Conservation (phyloP, 768 basidiomycete species). For the Lactarius sanguifluus region DNA sequence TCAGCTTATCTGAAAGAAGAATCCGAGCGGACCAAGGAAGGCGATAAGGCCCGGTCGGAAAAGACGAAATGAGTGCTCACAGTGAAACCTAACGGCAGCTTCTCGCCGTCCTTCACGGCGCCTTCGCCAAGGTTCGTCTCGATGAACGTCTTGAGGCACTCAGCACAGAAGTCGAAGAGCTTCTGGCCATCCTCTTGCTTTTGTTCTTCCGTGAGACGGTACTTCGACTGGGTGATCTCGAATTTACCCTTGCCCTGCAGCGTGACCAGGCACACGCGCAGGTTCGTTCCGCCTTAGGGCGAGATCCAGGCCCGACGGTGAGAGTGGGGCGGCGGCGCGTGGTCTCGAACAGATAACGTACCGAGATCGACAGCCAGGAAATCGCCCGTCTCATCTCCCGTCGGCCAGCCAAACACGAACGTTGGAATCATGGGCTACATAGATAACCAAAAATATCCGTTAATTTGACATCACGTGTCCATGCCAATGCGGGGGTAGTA, state of each 20-base stretch:
- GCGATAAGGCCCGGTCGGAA: conserved; percentile 21
- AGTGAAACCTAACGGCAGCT: conserved; percentile 89
- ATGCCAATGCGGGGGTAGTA: not conserved
- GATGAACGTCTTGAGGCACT: conserved; percentile 88
- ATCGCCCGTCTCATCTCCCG: conserved; percentile 84
- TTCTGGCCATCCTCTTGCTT: conserved; percentile 97
- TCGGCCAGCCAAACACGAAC: conserved; percentile 94
- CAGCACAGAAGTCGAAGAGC: conserved; percentile 96
- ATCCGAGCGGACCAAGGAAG: conserved; percentile 18
- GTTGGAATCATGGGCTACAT: conserved; percentile 92
- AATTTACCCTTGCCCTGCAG: conserved; percentile 93
- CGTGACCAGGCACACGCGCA: conserved; percentile 96
- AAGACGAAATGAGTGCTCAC: conserved; percentile 48
- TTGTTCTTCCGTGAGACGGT: conserved; percentile 94
- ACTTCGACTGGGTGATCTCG: conserved; percentile 97
- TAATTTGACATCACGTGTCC: conserved; percentile 19
- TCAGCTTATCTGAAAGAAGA: conserved; percentile 24
- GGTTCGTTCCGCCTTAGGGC: conserved; percentile 80
- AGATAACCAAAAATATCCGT: not conserved
- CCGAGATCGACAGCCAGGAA: conserved; percentile 90
- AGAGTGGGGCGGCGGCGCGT: conserved; percentile 5
- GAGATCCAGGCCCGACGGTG: not conserved
- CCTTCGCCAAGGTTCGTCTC: conserved; percentile 64
- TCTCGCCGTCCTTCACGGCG: conserved; percentile 50
- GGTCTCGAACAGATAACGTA: conserved; percentile 32